Conservation (phyloP, 2,329 filamentous ascomycete species). For the Trichoderma simmonsii region DNA sequence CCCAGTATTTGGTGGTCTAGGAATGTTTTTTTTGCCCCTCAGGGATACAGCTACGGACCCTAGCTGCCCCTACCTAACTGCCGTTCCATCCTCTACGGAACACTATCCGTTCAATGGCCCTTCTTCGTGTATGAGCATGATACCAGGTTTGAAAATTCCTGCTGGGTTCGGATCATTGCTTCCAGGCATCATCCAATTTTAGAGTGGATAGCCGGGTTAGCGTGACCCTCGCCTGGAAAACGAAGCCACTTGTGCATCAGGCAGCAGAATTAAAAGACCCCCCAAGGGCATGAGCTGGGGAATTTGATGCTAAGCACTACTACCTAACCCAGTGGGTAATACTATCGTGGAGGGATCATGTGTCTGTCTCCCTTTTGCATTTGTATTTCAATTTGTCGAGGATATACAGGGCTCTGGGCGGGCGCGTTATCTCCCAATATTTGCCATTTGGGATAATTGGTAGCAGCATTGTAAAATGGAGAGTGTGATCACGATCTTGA, state of each 20-base stretch:
- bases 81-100: not conserved
- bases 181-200: not conserved
- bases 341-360: not conserved
- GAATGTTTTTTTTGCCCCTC: not conserved
- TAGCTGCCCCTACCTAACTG: not conserved
- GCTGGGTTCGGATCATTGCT: not conserved
- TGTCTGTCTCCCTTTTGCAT: not conserved
- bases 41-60: not conserved
- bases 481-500: not conserved
- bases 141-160: not conserved
- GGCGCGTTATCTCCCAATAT: not conserved
- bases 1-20: not conserved
- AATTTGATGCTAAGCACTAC: not conserved
- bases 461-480: not conserved
- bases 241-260: not conserved
- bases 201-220: not conserved
- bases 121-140: not conserved
- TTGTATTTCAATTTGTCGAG: not conserved
- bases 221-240: not conserved
- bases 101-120: not conserved
- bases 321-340: not conserved
- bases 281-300: not conserved
- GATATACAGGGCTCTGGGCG: not conserved
- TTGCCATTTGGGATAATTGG: not conserved
- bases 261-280: conserved; percentile 7